Base-by-base conservation (phyloP, 176 grass and related monocot species). In the Aegilops bicornis region DNA sequence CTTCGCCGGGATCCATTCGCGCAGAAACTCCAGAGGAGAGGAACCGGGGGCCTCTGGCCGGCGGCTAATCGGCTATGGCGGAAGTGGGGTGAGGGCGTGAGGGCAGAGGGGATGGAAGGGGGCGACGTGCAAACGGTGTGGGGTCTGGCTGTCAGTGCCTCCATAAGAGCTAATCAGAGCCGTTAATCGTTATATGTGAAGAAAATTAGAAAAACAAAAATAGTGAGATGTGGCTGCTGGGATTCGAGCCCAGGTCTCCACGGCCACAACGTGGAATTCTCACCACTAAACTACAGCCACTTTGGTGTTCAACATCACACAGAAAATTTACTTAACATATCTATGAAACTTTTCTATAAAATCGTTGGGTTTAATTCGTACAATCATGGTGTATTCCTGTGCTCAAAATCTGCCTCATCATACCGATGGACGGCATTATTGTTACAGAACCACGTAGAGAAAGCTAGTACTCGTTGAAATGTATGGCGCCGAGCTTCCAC, bases 181-280 rank as follows among this genome's bases (percentile, higher is more conserved):
- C 80, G 67, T 84, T 24, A 13, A 61, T 73, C 60, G 10, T 50
- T 22, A 37, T 7, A 70, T 36, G 17, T 14, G 10, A 43, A 29
- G 71, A 48, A 59, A 7, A 20, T 0, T 3, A 3, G 14, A 50
- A 64, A 39, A 61, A 19, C 25, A 17, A 63, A 11, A 33, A 66
- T 50, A 23, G 0, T 0, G 2, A 4, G 1, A 5, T 88, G 82
- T 91, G 93, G 96, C 92, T 98, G 91, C 93, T 94, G 88, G 96
- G 91, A 91, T 91, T 98, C 91, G 90, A 94, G 93, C 84, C 79
- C 91, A 95, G 90, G 88, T 96, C 92, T 98, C 90, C 80, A 96
- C 89, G 97, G 97, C 94, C 92, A 92, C 87, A 91, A 91, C 91
- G 91, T 95, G 84, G 86, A 95, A 98, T 95, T 95, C 95, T 95